Base-by-base conservation (phyloP, 768 basidiomycete species). In the Pluteus cervinus region DNA sequence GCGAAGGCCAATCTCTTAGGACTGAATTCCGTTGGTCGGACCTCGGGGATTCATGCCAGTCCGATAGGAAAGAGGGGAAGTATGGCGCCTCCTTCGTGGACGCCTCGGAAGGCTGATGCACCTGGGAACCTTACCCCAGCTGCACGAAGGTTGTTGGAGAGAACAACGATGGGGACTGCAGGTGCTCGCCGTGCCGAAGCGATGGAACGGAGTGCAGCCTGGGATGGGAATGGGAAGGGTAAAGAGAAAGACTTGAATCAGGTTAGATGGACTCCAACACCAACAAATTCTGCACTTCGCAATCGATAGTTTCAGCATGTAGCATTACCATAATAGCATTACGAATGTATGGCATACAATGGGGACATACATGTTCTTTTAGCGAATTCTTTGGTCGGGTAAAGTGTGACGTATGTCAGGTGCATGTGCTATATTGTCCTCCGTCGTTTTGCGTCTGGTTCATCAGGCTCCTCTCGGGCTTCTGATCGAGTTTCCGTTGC, bases 91-190 rank as follows among this genome's bases (percentile, higher is more conserved):
- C 88, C 88, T 9, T 68, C 65, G 7, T 81, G 76, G 74, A 92
- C 90, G 2, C 89, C 91, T 1, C 71, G 79, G 43, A 73, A 78
- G 46, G 72, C 79, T 11, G 79, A 84, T 30, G 81, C 79, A 11
- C 62, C 78, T 7, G 88, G 86, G 5, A 76, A 71, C 43, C 57
- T 94, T 45, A 93, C 91, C 1, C 91, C 91, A n/a, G 92, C 92
- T 18, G 92, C 79, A 17, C 75, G 69, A 53, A 66, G 81, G 43
- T 53, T 96, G 29, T 61, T 96, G 44, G 78, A 91, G 47, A 66
- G 83, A 48, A 81, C 78, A 5, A 77, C 83, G 0, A 65, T 77
- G 65, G 73, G 80, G 14, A 76, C 75, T 7, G 75, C 76, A 8
- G 80, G 76, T 9, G 50, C 68, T 17, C 69, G 76, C 48, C 69